Evolutionary conservation across 495 filamentous ascomycete genomes (phyloP).

Genomic region (Xylaria sp.): DNA sequence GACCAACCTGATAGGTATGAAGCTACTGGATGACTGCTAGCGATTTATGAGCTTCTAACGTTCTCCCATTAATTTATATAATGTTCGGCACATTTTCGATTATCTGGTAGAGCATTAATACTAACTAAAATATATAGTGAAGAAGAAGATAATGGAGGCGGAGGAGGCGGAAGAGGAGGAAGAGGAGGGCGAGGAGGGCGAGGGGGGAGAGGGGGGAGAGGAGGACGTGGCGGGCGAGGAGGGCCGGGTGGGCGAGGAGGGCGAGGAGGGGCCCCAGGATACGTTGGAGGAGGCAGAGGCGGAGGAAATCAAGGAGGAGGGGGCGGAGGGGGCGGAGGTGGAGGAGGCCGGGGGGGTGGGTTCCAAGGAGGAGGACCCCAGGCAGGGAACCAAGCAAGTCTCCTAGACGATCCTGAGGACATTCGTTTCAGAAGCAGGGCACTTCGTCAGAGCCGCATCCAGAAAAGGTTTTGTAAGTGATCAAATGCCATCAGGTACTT

Average conservation of each 20-base stretch:
- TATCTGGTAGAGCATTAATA: neutral
- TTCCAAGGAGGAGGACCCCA: too few relatives aligned
- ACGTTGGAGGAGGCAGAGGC: neutral
- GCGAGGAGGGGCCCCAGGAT: neutral
- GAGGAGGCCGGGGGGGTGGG: too few relatives aligned
- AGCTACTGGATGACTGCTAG: neutral
- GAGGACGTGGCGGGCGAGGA: neutral
- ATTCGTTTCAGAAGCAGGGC: neutral
- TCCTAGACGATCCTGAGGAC: neutral
- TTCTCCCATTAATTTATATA: too few relatives aligned
- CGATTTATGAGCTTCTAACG: too few relatives aligned
- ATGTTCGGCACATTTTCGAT: too few relatives aligned
- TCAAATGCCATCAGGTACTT: neutral
- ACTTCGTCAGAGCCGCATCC: neutral
- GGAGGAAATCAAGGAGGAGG: neutral
- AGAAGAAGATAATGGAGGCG: neutral
- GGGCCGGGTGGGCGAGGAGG: neutral
- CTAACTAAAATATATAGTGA: neutral
- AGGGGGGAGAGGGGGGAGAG: neutral
- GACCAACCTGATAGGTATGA: neutral
- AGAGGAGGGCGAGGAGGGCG: neutral
- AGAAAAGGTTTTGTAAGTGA: constrained; percentile 11
- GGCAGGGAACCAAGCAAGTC: neutral
- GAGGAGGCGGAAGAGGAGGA: neutral
- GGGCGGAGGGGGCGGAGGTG: too few relatives aligned